Percentiles rank a stretch among this genome's conserved stretches.
phyloP scores from a whole-genome alignment of 75 land plant genomes.

The Picea glauca region DNA sequence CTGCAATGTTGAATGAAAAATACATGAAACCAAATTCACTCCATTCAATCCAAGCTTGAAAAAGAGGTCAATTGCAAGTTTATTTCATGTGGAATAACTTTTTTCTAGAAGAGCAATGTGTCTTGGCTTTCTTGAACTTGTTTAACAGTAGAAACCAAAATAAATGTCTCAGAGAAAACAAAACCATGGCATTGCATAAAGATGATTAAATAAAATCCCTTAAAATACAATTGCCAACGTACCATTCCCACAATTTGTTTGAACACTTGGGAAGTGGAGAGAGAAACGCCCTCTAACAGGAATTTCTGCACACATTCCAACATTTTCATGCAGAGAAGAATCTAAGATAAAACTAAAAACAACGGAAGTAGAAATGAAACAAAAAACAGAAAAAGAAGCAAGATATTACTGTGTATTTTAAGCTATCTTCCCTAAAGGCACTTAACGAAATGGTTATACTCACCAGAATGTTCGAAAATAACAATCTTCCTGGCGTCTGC shows the following conservation, averaged over 20 bases:
- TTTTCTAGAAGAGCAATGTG: neutral
- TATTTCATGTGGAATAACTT: neutral
- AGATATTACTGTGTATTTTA: neutral
- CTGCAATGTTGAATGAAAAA: too few relatives aligned
- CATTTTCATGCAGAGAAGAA: neutral
- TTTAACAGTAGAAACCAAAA: slow-evolving; percentile 1
- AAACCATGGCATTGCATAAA: neutral
- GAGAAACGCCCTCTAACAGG: neutral
- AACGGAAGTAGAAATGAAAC: neutral
- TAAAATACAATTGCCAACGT: neutral
- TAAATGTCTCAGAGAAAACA: neutral
- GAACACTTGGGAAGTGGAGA: neutral
- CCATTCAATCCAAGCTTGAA: neutral
- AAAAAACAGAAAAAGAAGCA: neutral
- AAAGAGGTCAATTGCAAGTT: neutral
- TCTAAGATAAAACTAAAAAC: neutral
- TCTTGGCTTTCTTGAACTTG: neutral
- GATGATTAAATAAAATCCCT: neutral
- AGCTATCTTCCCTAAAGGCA: neutral
- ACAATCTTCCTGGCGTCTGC: slow-evolving; percentile 7
- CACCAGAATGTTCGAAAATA: slow-evolving; percentile 8
- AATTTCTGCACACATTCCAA: neutral
- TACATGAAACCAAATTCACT: neutral
- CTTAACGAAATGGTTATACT: neutral
- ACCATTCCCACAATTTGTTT: neutral